phyloP scores from a whole-genome alignment of 805 yeast species.

The Pichia cephalocereana region DNA sequence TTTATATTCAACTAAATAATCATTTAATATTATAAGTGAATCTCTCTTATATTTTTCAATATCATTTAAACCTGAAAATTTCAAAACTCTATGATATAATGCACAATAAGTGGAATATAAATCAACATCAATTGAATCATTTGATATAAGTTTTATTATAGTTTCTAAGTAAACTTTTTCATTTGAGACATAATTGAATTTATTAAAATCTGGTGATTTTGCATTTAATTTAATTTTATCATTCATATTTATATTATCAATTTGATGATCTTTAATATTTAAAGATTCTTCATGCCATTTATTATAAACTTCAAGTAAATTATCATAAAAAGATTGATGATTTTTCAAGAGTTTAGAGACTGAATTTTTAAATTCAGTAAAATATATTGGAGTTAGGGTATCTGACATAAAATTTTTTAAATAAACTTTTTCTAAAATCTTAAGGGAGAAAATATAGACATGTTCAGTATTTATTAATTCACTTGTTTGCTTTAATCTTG shows the following conservation, averaged over 20 bases:
- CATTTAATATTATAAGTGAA: slow-evolving; percentile 14
- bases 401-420: slow-evolving; percentile 30
- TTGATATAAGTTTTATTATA: slow-evolving; percentile 13
- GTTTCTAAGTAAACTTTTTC: slow-evolving; percentile 15
- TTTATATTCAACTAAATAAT: slow-evolving; percentile 22
- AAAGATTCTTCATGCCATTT: slow-evolving; percentile 14
- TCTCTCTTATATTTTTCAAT: slow-evolving; percentile 19
- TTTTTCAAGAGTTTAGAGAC: slow-evolving; percentile 23
- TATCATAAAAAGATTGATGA: slow-evolving; percentile 25
- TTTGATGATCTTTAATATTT: neutral
- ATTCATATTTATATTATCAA: slow-evolving; percentile 4
- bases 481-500: slow-evolving; percentile 25
- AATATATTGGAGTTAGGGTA: slow-evolving; percentile 28
- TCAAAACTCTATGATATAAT: slow-evolving; percentile 15
- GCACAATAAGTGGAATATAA: slow-evolving; percentile 21
- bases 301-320: slow-evolving; percentile 18
- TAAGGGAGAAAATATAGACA: slow-evolving; percentile 36
- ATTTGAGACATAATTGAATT: slow-evolving; percentile 14
- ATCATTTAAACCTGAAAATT: slow-evolving; percentile 15
- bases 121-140: slow-evolving; percentile 16
- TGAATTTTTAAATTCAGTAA: slow-evolving; percentile 21
- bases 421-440: slow-evolving; percentile 34
- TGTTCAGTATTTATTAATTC: slow-evolving; percentile 44
- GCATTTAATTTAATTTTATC: slow-evolving; percentile 7
- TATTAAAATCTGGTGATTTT: slow-evolving; percentile 19